Conservation (phyloP, 371 early-diverging fungal genomes). For the Mucor indicus region DNA sequence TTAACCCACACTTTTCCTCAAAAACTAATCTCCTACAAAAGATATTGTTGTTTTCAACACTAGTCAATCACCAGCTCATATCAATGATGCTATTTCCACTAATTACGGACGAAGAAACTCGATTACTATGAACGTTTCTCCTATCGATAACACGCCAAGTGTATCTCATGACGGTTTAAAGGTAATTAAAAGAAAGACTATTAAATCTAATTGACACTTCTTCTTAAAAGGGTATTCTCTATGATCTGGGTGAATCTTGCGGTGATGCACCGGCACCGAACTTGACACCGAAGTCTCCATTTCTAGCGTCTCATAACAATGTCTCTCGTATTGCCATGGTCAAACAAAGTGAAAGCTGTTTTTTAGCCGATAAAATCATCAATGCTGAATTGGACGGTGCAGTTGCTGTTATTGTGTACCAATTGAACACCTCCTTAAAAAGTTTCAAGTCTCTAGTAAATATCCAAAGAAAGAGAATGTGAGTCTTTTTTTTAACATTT, state of each 20-base stretch:
- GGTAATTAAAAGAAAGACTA: too few relatives aligned
- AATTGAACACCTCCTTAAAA: constrained; percentile 15
- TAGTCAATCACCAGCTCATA: background rate
- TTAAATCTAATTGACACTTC: background rate
- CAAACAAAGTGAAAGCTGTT: constrained; percentile 19
- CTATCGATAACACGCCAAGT: constrained; percentile 8
- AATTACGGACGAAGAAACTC: background rate
- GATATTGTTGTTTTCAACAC: background rate
- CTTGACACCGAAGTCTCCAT: background rate
- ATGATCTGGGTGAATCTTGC: constrained; percentile 12
- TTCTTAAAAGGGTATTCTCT: constrained; percentile 8
- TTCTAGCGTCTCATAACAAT: constrained; percentile 1
- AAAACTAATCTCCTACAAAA: background rate
- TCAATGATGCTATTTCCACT: background rate
- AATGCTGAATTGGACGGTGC: constrained; percentile 32
- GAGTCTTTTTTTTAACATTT: background rate
- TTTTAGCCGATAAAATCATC: constrained; percentile 23
- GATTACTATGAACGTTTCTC: background rate
- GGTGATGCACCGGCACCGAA: background rate
- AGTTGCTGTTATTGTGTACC: constrained; percentile 25
- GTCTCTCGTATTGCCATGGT: constrained; percentile 26
- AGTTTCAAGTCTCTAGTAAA: background rate
- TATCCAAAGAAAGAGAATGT: background rate
- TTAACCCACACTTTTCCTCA: too few relatives aligned
- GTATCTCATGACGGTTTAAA: constrained; percentile 2